A percentile compares a stretch with the other conserved stretches of the same genome.
Conservation (phyloP, 2,329 filamentous ascomycete genomes). For the Penicillium psychrosexuale region DNA sequence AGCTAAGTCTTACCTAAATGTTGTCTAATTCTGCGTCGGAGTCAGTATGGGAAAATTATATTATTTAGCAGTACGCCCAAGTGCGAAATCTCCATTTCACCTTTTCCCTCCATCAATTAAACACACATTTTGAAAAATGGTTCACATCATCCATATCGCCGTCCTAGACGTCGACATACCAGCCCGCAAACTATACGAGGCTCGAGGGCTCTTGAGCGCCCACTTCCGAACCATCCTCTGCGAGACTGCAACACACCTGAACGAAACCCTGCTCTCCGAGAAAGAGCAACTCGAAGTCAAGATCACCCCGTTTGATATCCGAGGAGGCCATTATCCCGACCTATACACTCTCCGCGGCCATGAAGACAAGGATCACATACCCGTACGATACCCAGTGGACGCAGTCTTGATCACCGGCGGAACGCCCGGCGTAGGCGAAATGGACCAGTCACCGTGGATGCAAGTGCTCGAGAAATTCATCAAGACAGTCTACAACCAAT, state of each 20-base stretch:
- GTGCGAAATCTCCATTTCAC: not conserved
- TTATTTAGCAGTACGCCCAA: not conserved
- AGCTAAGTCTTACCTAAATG: slow-evolving; percentile 16
- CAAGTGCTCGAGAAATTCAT: slow-evolving; percentile 26
- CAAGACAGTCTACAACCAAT: slow-evolving; percentile 23
- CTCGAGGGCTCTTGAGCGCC: slow-evolving; percentile 25
- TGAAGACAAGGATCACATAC: slow-evolving; percentile 7
- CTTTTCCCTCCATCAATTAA: not conserved
- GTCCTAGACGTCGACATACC: slow-evolving; percentile 28
- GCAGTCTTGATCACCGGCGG: slow-evolving; percentile 35
- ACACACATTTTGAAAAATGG: slow-evolving; percentile 9
- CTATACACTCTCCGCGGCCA: slow-evolving; percentile 20
- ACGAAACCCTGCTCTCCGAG: slow-evolving; percentile 13
- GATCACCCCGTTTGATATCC: slow-evolving; percentile 26
- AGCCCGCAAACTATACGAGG: slow-evolving; percentile 24
- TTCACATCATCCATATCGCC: slow-evolving; percentile 26
- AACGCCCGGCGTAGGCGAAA: slow-evolving; percentile 28
- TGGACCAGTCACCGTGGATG: slow-evolving; percentile 31
- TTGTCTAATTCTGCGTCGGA: not conserved
- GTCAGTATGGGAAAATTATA: not conserved
- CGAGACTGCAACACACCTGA: slow-evolving; percentile 23
- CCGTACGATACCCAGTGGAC: slow-evolving; percentile 23
- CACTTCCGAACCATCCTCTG: slow-evolving; percentile 26
- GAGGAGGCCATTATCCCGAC: slow-evolving; percentile 27
- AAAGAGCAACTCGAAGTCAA: slow-evolving; percentile 19